These are phyloP conservation scores for Fraxinus anomala DNA, from an alignment of 257 asterid genomes.

Conservation along the genomic window DNA sequence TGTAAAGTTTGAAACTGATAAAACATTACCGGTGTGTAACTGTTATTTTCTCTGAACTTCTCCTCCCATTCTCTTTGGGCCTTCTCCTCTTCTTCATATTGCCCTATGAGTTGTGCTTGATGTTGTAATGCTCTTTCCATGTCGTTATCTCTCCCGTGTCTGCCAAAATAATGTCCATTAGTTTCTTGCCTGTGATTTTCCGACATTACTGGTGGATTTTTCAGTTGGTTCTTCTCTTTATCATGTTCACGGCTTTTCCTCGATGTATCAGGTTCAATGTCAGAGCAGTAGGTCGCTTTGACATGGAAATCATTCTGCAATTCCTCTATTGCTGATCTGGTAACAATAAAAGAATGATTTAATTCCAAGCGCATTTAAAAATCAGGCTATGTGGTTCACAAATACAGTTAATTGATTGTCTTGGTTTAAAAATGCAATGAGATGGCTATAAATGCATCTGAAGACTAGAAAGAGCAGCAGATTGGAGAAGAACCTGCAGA, in stretches of 20 bases:
- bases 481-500: conserved; percentile 7
- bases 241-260: conserved; percentile 37
- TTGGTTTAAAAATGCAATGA: conserved; percentile 13
- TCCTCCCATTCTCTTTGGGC: conserved; percentile 95
- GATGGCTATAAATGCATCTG: neutral
- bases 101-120: conserved; percentile 59
- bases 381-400: conserved; percentile 13
- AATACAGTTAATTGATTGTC: neutral
- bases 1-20: conserved; percentile 10
- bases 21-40: conserved; percentile 57
- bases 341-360: conserved; percentile 30
- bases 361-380: conserved; percentile 4
- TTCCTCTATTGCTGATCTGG: conserved; percentile 58
- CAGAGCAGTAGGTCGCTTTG: conserved; percentile 43
- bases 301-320: conserved; percentile 35
- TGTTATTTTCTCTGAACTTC: conserved; percentile 64
- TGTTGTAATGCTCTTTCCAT: conserved; percentile 64
- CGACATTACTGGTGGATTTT: conserved; percentile 32
- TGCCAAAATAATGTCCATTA: conserved; percentile 33
- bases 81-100: conserved; percentile 72
- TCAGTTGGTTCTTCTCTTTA: conserved; percentile 37
- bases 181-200: conserved; percentile 32
- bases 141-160: conserved; percentile 43
- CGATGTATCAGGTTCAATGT: conserved; percentile 32
- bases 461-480: neutral